A percentile compares a stretch with the other conserved stretches of the same genome.
phyloP scores from a whole-genome alignment of 768 basidiomycete genomes.

The Rhodotorula paludigena region DNA sequence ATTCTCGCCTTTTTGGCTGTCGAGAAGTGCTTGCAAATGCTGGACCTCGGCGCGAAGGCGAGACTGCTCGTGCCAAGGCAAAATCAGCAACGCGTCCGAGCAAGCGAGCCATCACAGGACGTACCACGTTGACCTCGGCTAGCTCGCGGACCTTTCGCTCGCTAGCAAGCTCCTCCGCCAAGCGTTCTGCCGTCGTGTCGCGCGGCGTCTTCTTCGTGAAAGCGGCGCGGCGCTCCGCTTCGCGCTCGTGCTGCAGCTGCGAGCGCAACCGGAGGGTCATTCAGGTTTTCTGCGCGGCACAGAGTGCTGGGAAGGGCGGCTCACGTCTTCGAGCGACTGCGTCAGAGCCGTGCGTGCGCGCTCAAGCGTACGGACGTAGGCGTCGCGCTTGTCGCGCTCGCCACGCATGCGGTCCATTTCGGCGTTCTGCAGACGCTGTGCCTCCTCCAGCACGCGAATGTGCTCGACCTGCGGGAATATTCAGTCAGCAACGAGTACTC shows the following conservation, averaged over 20 bases:
- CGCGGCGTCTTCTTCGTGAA: slow-evolving; percentile 14
- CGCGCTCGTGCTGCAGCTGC: slow-evolving; percentile 34
- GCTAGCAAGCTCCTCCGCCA: slow-evolving; percentile 29
- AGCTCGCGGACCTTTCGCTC: slow-evolving; percentile 41
- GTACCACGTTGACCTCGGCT: slow-evolving; percentile 41
- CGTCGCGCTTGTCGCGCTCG: slow-evolving; percentile 32
- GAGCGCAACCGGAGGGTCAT: not conserved
- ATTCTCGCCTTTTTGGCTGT: slow-evolving; percentile 7
- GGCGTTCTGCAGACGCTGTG: slow-evolving; percentile 26
- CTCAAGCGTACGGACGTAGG: slow-evolving; percentile 33
- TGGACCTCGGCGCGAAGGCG: slow-evolving; percentile 32
- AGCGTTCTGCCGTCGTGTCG: slow-evolving; percentile 11
- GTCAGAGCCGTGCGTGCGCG: slow-evolving; percentile 17
- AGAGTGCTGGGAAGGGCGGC: not conserved
- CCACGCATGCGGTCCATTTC: slow-evolving; percentile 33
- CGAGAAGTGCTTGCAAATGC: slow-evolving; percentile 18
- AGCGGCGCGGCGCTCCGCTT: slow-evolving; percentile 22
- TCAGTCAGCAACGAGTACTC: slow-evolving; percentile 41
- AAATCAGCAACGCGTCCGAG: not conserved
- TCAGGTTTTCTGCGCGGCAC: not conserved
- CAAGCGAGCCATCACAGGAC: not conserved
- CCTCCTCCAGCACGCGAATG: slow-evolving; percentile 47
- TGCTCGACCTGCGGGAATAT: slow-evolving; percentile 59
- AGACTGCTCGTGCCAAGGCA: not conserved
- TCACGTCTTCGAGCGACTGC: slow-evolving; percentile 33